phyloP scores from a whole-genome alignment of 495 filamentous ascomycete species.

The Astrocystis sublimbata region DNA sequence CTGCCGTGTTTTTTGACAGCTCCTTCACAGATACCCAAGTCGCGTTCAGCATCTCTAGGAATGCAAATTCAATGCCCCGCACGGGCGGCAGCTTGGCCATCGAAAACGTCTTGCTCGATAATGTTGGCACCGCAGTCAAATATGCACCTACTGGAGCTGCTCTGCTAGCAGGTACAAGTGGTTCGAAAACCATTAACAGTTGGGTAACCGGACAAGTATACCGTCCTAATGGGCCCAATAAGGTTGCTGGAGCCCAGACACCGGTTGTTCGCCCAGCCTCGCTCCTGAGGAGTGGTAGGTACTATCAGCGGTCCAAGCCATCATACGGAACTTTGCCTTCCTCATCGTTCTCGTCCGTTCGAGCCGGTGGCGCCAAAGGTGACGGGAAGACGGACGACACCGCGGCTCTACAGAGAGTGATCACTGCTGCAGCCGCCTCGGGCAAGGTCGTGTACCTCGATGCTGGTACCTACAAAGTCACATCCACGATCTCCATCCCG shows the following conservation, averaged over 20 bases:
- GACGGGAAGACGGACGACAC: slow-evolving; percentile 69
- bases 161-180: slow-evolving; percentile 58
- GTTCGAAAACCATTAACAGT: slow-evolving; percentile 49
- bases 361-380: slow-evolving; percentile 70
- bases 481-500: slow-evolving; percentile 74
- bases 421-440: slow-evolving; percentile 55
- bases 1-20: slow-evolving; percentile 76
- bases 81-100: slow-evolving; percentile 54
- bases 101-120: slow-evolving; percentile 67
- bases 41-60: slow-evolving; percentile 50
- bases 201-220: slow-evolving; percentile 47
- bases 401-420: slow-evolving; percentile 62
- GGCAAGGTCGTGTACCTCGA: slow-evolving; percentile 80
- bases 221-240: slow-evolving; percentile 43
- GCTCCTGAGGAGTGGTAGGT: slow-evolving; percentile 37
- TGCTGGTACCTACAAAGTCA: slow-evolving; percentile 79
- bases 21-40: slow-evolving; percentile 66
- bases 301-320: slow-evolving; percentile 70
- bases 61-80: slow-evolving; percentile 47
- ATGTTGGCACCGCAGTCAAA: slow-evolving; percentile 57
- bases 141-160: slow-evolving; percentile 45
- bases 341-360: slow-evolving; percentile 66
- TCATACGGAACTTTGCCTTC: slow-evolving; percentile 61
- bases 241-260: slow-evolving; percentile 36
- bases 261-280: slow-evolving; percentile 39